Evolutionary conservation across 805 yeast genomes (phyloP).

Genomic region (Crinitomyces ghanaensis): DNA sequence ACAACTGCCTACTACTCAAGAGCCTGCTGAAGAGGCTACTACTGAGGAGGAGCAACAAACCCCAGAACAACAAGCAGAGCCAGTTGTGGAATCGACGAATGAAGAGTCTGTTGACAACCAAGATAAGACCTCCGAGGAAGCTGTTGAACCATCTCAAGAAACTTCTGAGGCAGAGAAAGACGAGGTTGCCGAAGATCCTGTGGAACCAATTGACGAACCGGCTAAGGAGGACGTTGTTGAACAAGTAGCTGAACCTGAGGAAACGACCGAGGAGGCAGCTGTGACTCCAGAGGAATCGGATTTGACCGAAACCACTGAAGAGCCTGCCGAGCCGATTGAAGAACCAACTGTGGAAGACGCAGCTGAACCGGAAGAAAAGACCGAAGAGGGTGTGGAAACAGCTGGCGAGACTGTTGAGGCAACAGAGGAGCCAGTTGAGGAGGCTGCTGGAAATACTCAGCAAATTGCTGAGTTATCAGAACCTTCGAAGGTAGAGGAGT

Average conservation of each 20-base stretch:
- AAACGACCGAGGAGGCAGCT: background rate
- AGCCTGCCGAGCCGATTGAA: background rate
- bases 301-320: background rate
- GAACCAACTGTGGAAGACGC: constrained; percentile 2
- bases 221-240: background rate
- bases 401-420: constrained; percentile 4
- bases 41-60: background rate
- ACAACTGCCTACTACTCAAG: constrained; percentile 1
- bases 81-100: too few relatives aligned
- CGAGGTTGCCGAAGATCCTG: background rate
- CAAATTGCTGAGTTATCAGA: too few relatives aligned
- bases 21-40: constrained; percentile 1
- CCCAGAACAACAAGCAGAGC: background rate
- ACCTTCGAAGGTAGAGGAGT: constrained; percentile 3
- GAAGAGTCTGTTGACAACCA: too few relatives aligned
- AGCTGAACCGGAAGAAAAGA: constrained; percentile 5
- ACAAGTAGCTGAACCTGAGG: background rate
- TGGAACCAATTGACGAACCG: background rate
- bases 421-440: constrained; percentile 3
- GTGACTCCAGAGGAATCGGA: background rate
- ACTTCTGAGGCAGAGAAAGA: background rate
- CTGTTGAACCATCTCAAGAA: background rate
- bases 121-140: constrained; percentile 1
- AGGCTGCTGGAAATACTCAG: constrained; percentile 3
- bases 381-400: too few relatives aligned